phyloP scores from a whole-genome alignment of 2,329 filamentous ascomycete species.

The Botryotinia convoluta region DNA sequence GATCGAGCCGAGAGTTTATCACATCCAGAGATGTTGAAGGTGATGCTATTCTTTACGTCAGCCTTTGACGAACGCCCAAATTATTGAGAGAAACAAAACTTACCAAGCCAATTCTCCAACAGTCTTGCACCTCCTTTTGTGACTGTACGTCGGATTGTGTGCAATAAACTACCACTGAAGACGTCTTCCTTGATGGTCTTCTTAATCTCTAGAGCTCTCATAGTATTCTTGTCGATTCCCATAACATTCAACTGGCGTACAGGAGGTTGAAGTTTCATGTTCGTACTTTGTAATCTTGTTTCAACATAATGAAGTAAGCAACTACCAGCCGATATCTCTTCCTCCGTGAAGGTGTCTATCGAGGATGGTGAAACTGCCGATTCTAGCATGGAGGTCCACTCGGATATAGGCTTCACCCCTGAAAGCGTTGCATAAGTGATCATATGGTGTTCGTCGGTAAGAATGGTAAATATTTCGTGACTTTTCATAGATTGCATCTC shows the following conservation, averaged over 20 bases:
- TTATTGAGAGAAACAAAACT: slow-evolving; percentile 28
- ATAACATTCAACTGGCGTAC: slow-evolving; percentile 76
- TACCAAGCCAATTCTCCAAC: slow-evolving; percentile 78
- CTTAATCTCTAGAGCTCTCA: slow-evolving; percentile 85
- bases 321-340: slow-evolving; percentile 75
- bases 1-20: slow-evolving; percentile 76
- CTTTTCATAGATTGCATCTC: slow-evolving; percentile 55
- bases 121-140: slow-evolving; percentile 89
- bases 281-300: slow-evolving; percentile 71
- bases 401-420: slow-evolving; percentile 42
- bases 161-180: slow-evolving; percentile 80
- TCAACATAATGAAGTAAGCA: slow-evolving; percentile 82
- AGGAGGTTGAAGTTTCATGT: slow-evolving; percentile 81
- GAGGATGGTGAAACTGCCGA: slow-evolving; percentile 58
- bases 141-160: slow-evolving; percentile 84
- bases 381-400: slow-evolving; percentile 76
- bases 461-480: slow-evolving; percentile 61
- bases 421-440: slow-evolving; percentile 66
- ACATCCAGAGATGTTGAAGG: slow-evolving; percentile 82
- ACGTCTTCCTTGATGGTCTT: slow-evolving; percentile 78
- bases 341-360: slow-evolving; percentile 56
- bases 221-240: slow-evolving; percentile 87
- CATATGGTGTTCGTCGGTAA: slow-evolving; percentile 72
- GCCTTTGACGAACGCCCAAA: not conserved
- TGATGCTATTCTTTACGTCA: slow-evolving; percentile 49